Evolutionary conservation across 345 rosid species (phyloP).

Genomic region (Syzygium grande): DNA sequence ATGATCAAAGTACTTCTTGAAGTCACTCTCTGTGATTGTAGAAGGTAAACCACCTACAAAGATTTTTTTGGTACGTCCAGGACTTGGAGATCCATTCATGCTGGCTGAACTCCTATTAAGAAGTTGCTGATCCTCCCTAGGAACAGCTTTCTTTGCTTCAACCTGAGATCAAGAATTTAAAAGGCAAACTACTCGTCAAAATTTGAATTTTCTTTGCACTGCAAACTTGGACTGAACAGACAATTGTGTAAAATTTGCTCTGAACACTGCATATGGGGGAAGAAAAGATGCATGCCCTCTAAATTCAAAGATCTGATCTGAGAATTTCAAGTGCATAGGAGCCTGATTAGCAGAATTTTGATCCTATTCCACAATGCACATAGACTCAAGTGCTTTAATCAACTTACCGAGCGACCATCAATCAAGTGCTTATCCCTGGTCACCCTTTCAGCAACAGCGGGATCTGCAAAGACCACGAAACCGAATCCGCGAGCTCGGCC

Average conservation of each 20-base stretch:
- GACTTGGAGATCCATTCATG: constrained; percentile 54
- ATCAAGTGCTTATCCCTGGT: constrained; percentile 88
- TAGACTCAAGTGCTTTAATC: constrained; percentile 2
- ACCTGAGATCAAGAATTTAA: constrained; percentile 43
- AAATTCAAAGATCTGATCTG: not conserved
- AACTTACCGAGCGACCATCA: constrained; percentile 87
- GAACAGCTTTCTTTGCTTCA: constrained; percentile 96
- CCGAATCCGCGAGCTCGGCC: constrained; percentile 99
- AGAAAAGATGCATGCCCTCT: not conserved
- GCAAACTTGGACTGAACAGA: not conserved
- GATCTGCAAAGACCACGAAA: constrained; percentile 84
- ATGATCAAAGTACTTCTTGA: constrained; percentile 80
- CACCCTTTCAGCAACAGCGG: constrained; percentile 85
- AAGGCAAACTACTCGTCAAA: not conserved
- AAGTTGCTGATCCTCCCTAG: constrained; percentile 79
- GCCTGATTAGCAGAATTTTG: constrained; percentile 1
- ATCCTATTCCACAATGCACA: not conserved
- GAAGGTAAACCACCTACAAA: constrained; percentile 92
- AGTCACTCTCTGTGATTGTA: constrained; percentile 58
- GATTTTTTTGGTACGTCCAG: constrained; percentile 65
- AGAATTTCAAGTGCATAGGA: not conserved
- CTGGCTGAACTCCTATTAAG: constrained; percentile 40
- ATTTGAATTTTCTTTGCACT: not conserved
- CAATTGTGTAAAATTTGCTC: not conserved
- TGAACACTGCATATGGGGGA: not conserved